Percentiles rank a stretch among this genome's conserved stretches.
phyloP scores from a whole-genome alignment of 495 filamentous ascomycete species.

The Ramalina peruviana region DNA sequence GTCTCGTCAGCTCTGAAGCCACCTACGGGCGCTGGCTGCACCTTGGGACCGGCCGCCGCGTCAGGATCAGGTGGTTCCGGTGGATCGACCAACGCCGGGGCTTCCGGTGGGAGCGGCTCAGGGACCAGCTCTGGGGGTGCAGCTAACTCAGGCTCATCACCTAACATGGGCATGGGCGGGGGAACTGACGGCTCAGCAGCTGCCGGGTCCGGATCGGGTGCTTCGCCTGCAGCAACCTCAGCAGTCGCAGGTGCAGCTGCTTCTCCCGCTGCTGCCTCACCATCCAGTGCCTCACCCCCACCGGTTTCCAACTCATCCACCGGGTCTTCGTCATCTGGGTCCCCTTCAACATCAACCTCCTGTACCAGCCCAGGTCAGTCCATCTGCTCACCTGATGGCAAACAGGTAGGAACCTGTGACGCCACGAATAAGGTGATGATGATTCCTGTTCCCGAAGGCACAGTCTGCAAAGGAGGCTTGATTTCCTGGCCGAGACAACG shows the following conservation, averaged over 20 bases:
- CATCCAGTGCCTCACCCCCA: neutral
- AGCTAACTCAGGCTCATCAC: too few relatives aligned
- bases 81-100: neutral
- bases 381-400: constrained; percentile 16
- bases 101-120: neutral
- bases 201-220: neutral
- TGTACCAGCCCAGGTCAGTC: constrained; percentile 7
- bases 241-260: neutral
- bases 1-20: neutral
- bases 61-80: neutral
- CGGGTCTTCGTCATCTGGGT: neutral
- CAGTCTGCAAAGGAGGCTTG: constrained; percentile 8
- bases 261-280: neutral
- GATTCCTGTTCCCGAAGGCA: constrained; percentile 14
- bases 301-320: neutral
- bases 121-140: neutral
- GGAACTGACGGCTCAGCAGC: neutral
- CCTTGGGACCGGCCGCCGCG: neutral
- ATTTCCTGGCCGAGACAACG: neutral
- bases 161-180: too few relatives aligned
- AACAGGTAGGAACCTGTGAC: constrained; percentile 15
- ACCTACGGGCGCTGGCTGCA: constrained; percentile 5
- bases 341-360: neutral
- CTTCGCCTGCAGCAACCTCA: neutral
- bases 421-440: constrained; percentile 7